Evolutionary conservation across 768 basidiomycete species (phyloP), one percentile per base, ranked within the genome.

Genomic region (Xerocomellus intermedius): DNA sequence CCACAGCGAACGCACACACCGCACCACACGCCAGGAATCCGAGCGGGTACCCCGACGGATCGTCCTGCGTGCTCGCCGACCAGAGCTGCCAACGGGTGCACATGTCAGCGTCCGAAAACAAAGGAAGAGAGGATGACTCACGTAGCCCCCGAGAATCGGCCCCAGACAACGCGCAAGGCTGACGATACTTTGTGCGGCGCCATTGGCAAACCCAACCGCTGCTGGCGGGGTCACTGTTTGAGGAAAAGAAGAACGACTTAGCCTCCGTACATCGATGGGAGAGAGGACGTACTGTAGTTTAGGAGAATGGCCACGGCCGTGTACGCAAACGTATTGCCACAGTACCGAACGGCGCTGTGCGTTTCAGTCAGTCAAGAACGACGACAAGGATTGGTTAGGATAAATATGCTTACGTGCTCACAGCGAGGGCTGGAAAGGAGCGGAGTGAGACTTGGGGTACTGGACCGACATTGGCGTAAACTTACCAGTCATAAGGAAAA

Each of bases 141-240:
- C 91, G 68, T 86, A 89, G 42, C 91, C 91, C 44, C 91, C 91
- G 17, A 92, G 75, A 38, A 93, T 82, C 21, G 94, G 93, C 21
- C 93, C 97, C 36, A 92, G 65, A 74, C 94, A 97, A 38, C 97
- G 83, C 5, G 95, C 92, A 24, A 96, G 83, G 59, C 92, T 94
- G 58, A 96, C 95, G 32, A 93, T 89, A 65, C 92, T 94, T 72
- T 99, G 97, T 0, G 94, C 97, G 21, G 96, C 84, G 17, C 96
- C 97, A 66, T 98, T 99, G 10, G 96, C 92, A 55, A 92, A 84
- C 8, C 94, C 92, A 38, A 98, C 84, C 8, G 92, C 85, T 37
- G 81, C 79, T 2, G 94, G 93, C 2, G 96, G 94, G 0, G 94
- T 92, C 89, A 96, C 91, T 94, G 55, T 53, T 60, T 38, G 16